Conservation (phyloP, 108 stramenopile species). For the Conticribra guillardii region DNA sequence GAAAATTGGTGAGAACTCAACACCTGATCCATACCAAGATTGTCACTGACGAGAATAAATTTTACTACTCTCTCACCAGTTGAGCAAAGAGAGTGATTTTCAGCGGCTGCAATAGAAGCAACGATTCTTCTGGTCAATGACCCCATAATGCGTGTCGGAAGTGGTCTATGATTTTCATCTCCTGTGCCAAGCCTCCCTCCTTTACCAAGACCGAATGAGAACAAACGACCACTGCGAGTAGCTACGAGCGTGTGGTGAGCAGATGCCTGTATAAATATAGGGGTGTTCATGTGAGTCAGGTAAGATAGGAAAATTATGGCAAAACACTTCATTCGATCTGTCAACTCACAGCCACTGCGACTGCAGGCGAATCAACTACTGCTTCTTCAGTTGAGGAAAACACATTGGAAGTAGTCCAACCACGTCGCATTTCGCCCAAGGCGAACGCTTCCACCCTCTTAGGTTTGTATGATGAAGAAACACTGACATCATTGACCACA, state of each 20-base stretch:
- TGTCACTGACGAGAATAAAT: not conserved
- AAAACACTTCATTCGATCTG: too few species aligned
- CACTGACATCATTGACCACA: not conserved
- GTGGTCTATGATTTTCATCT: conserved; percentile 63
- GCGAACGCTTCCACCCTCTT: conserved; percentile 50
- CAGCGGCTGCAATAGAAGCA: conserved; percentile 74
- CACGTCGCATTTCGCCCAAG: conserved; percentile 38
- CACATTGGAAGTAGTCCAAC: conserved; percentile 19
- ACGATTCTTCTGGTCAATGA: conserved; percentile 62
- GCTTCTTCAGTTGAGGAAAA: conserved; percentile 7
- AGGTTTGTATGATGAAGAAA: conserved; percentile 29
- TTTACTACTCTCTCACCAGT: conserved; percentile 10
- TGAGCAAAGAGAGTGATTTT: conserved; percentile 80
- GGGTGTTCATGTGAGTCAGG: too few species aligned
- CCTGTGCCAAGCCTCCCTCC: conserved; percentile 80
- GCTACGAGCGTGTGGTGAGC: conserved; percentile 80
- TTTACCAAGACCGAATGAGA: conserved; percentile 81
- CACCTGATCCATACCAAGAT: too few species aligned
- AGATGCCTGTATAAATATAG: too few species aligned
- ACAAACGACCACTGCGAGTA: conserved; percentile 69
- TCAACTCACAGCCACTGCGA: conserved; percentile 73
- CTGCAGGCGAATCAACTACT: conserved; percentile 58
- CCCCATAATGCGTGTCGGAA: conserved; percentile 72
- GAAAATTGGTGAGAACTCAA: too few species aligned
- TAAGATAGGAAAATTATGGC: too few species aligned